Conservation (phyloP, 2,329 filamentous ascomycete genomes). For the Aurifilum marmelostoma region DNA sequence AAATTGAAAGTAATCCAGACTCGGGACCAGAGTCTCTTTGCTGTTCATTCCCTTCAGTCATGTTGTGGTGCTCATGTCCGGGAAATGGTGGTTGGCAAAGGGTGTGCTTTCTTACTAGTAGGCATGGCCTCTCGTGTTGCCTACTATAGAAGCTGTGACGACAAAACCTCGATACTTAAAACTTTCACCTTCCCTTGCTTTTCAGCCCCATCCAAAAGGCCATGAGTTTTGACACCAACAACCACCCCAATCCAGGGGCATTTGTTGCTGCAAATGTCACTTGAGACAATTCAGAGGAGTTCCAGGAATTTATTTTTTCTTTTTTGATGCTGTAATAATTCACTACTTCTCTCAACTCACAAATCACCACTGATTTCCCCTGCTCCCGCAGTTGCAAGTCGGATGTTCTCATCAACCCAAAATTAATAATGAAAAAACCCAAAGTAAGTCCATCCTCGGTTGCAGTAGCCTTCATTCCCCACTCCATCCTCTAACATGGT, state of each 20-base stretch:
- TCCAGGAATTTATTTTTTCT: background rate
- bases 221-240: background rate
- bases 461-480: background rate
- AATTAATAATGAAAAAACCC: slow-evolving; percentile 18
- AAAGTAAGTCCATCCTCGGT: slow-evolving; percentile 14
- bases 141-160: background rate
- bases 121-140: background rate
- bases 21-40: background rate
- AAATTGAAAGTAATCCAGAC: background rate
- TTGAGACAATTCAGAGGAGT: background rate
- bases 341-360: background rate
- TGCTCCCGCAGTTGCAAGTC: background rate
- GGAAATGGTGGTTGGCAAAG: background rate
- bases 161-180: slow-evolving; percentile 12
- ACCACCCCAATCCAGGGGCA: slow-evolving; percentile 8
- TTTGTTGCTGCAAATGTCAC: slow-evolving; percentile 3
- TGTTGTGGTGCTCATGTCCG: background rate
- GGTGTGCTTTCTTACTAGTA: background rate
- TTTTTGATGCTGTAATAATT: background rate
- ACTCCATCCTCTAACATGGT: background rate
- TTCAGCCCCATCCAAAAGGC: background rate
- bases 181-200: slow-evolving; percentile 13
- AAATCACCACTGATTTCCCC: background rate
- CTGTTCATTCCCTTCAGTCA: background rate
- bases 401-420: background rate